Evolutionary conservation across 1,284 basidiomycete species (phyloP), one percentile per base, ranked within the genome.

Genomic region (Fomitopsis betulina): DNA sequence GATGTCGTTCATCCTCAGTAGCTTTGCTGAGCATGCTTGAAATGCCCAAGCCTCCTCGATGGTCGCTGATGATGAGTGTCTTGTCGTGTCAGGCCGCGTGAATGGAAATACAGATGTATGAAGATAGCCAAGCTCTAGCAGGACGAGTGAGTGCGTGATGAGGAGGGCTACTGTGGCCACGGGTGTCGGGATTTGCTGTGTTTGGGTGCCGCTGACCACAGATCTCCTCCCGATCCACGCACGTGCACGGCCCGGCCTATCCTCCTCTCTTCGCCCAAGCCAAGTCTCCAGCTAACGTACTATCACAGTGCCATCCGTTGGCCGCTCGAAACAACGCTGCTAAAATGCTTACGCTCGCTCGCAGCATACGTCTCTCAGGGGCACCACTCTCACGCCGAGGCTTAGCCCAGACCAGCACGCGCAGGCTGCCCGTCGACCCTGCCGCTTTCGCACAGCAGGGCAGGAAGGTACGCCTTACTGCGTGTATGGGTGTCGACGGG

Each of bases 391-490:
- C 53, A 23, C 35, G 39, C 13, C 55, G 66, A 27, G 19, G 50
- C 43, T 65, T 67, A 55, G 63, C 61, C 52, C 59, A 62, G 25
- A 60, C 66, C 7, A 52, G 30, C 4, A 27, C 59, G 15, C 30
- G 60, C 17, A 58, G 57, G 10, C 70, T 69, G 66, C 58, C 67
- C 58, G 76, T 23, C 33, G 49, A 51, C 33, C 49, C 79, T 19
- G 64, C 74, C 19, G 74, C 81, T 19, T 85, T 85, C 61, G 73
- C 76, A 38, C 70, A 72, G 54, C 72, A 73, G 49, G 80, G 81
- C 53, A 82, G 78, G 68, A 81, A 82, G 71, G 78, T 75, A 58
- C 25, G 64, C 54, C 8, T 43, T 51, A 23, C 17, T 30, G 30
- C 50, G 38, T 30, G n/a, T n/a, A n/a, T 38, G 5, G 33, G 23